These are phyloP conservation scores for Diaporthe aspalathi DNA, from an alignment of 2,329 filamentous ascomycete species.

Conservation along the genomic window DNA sequence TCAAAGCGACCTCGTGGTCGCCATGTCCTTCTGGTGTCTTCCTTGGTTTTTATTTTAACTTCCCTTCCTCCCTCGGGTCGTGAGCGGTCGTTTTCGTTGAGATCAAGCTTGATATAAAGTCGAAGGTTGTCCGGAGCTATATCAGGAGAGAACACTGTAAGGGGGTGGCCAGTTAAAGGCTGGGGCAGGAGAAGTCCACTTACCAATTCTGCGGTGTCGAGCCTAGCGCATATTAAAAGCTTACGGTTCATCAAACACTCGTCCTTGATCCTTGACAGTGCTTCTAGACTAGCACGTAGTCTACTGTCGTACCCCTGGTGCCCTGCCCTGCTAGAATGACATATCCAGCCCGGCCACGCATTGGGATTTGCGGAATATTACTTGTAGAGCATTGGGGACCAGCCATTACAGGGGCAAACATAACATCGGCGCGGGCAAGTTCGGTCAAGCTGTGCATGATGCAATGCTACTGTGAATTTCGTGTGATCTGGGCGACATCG, in stretches of 20 bases:
- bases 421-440: constrained; percentile 12
- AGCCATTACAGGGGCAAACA: constrained; percentile 3
- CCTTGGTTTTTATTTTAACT: neutral
- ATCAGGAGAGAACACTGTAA: constrained; percentile 16
- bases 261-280: constrained; percentile 23
- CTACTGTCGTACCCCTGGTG: constrained; percentile 16
- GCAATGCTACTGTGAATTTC: constrained; percentile 6
- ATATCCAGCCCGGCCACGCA: neutral
- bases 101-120: constrained; percentile 3
- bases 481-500: constrained; percentile 15
- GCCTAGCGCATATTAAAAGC: constrained; percentile 28
- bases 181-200: constrained; percentile 15
- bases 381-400: neutral
- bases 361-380: constrained; percentile 10
- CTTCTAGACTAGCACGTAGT: constrained; percentile 8
- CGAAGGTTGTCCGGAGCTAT: constrained; percentile 17
- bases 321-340: neutral
- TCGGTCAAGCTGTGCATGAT: constrained; percentile 18
- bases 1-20: constrained; percentile 26
- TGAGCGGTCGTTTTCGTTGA: neutral
- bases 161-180: constrained; percentile 25
- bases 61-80: constrained; percentile 4
- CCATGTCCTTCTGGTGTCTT: constrained; percentile 4
- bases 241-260: constrained; percentile 28
- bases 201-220: constrained; percentile 18